Percentiles rank a stretch among this genome's conserved stretches.
These are phyloP conservation scores for Bidens hawaiensis DNA, from an alignment of 140 eudicot species.

Conservation along the genomic window DNA sequence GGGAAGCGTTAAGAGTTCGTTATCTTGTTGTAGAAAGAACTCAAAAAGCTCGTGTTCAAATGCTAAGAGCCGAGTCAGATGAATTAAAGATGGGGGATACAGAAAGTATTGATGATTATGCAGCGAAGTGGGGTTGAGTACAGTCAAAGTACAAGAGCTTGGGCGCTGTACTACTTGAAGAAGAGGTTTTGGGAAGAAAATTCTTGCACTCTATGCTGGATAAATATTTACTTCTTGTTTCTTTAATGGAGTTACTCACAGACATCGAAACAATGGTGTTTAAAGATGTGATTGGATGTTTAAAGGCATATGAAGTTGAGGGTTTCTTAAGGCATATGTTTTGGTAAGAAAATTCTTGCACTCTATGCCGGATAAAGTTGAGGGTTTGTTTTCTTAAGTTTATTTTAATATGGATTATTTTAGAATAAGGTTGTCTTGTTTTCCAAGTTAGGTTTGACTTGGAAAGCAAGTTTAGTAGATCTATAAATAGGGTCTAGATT, in stretches of 20 bases:
- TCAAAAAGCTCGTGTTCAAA: neutral
- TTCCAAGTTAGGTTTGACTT: too few species aligned
- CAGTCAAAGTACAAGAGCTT: neutral
- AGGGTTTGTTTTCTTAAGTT: too few species aligned
- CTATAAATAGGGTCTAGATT: too few species aligned
- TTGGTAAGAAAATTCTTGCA: neutral
- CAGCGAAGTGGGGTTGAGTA: neutral
- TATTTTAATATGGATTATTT: too few species aligned
- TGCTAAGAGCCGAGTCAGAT: neutral
- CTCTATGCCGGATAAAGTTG: neutral
- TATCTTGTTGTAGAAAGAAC: neutral
- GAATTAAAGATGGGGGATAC: neutral
- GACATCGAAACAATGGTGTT: neutral
- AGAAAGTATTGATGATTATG: too few species aligned
- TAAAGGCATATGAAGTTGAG: neutral
- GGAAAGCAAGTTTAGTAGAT: too few species aligned
- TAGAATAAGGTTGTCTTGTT: too few species aligned
- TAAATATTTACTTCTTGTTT: neutral
- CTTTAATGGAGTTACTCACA: neutral
- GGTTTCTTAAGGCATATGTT: neutral
- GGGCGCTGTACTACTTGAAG: neutral
- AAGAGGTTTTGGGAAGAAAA: neutral
- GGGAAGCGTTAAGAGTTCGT: neutral
- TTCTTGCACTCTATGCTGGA: neutral
- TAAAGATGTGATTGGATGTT: too few species aligned